Percentiles rank a stretch among this genome's conserved stretches.
Evolutionary conservation across 2,329 filamentous ascomycete genomes (phyloP).

Genomic region (Paraconiothyrium sp.): DNA sequence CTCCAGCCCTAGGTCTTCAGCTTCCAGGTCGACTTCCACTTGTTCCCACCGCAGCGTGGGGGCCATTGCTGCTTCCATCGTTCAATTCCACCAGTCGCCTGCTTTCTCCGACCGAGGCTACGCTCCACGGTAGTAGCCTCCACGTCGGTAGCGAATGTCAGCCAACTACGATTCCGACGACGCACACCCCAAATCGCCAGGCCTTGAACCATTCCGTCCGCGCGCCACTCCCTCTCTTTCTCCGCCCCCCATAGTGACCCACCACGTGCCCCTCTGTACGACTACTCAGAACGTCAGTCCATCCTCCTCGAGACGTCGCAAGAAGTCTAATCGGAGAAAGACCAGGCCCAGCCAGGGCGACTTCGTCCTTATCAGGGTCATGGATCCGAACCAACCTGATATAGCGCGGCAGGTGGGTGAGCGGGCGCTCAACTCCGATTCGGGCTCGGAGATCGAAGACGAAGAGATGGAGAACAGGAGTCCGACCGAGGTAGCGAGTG

Average conservation of each 20-base stretch:
- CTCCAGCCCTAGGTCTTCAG: slow-evolving; percentile 5
- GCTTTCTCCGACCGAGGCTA: slow-evolving; percentile 27
- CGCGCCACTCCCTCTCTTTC: slow-evolving; percentile 63
- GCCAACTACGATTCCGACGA: slow-evolving; percentile 60
- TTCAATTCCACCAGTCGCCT: slow-evolving; percentile 5
- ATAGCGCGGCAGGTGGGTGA: slow-evolving; percentile 68
- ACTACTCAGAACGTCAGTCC: slow-evolving; percentile 49
- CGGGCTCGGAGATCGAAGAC: slow-evolving; percentile 56
- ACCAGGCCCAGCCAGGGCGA: slow-evolving; percentile 68
- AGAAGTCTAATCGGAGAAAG: slow-evolving; percentile 61
- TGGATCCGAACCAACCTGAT: slow-evolving; percentile 72
- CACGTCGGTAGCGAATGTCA: slow-evolving; percentile 39
- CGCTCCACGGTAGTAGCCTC: slow-evolving; percentile 29
- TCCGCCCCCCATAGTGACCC: slow-evolving; percentile 53
- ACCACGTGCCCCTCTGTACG: slow-evolving; percentile 29
- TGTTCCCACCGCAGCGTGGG: background rate
- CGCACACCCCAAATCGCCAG: slow-evolving; percentile 54
- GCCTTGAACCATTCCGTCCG: slow-evolving; percentile 53
- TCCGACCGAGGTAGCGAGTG: slow-evolving; percentile 15
- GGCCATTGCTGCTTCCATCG: slow-evolving; percentile 5
- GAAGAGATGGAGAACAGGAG: slow-evolving; percentile 48
- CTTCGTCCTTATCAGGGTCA: slow-evolving; percentile 71
- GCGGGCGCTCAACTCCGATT: slow-evolving; percentile 59
- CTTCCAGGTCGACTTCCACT: background rate
- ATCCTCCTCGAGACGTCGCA: slow-evolving; percentile 56